These are phyloP conservation scores for Aspergillus sp. DNA, from an alignment of 2,329 filamentous ascomycete genomes.

Conservation along the genomic window DNA sequence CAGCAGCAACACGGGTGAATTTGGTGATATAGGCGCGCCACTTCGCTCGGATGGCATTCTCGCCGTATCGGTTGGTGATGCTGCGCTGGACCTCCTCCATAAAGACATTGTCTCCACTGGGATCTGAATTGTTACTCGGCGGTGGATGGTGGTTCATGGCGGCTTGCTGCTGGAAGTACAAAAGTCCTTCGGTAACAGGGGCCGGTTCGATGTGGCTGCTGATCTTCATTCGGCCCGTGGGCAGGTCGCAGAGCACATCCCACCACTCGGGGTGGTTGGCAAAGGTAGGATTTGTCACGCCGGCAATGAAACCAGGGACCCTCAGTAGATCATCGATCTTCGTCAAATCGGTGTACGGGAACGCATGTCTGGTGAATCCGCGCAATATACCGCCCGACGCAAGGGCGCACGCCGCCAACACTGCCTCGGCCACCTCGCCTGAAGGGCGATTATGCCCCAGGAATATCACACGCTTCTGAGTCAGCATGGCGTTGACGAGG, in stretches of 20 bases:
- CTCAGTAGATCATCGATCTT: conserved; percentile 96
- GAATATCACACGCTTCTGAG: conserved; percentile 95
- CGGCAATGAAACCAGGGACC: conserved; percentile 95
- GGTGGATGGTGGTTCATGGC: conserved; percentile 27
- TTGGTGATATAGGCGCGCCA: conserved; percentile 94
- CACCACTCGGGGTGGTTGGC: conserved; percentile 96
- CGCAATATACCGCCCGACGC: conserved; percentile 89
- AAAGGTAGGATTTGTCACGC: conserved; percentile 96
- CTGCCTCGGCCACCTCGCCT: conserved; percentile 95
- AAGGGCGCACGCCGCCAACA: conserved; percentile 91
- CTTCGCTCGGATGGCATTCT: conserved; percentile 85
- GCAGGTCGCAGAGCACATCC: conserved; percentile 92
- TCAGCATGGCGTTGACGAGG: conserved; percentile 88
- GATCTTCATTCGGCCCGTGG: conserved; percentile 91
- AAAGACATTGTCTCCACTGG: conserved; percentile 84
- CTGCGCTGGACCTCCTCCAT: conserved; percentile 83
- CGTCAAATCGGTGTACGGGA: conserved; percentile 95
- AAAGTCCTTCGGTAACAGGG: conserved; percentile 76
- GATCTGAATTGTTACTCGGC: conserved; percentile 53
- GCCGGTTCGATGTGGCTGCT: conserved; percentile 82
- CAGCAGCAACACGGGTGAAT: conserved; percentile 87
- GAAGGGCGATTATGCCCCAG: conserved; percentile 93
- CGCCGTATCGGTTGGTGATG: conserved; percentile 81
- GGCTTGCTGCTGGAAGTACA: conserved; percentile 80
- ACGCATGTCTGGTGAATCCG: conserved; percentile 93